A percentile compares a stretch with the other conserved stretches of the same genome.
Evolutionary conservation across 306 rosid genomes (phyloP).

Genomic region (Castanopsis chinensis): DNA sequence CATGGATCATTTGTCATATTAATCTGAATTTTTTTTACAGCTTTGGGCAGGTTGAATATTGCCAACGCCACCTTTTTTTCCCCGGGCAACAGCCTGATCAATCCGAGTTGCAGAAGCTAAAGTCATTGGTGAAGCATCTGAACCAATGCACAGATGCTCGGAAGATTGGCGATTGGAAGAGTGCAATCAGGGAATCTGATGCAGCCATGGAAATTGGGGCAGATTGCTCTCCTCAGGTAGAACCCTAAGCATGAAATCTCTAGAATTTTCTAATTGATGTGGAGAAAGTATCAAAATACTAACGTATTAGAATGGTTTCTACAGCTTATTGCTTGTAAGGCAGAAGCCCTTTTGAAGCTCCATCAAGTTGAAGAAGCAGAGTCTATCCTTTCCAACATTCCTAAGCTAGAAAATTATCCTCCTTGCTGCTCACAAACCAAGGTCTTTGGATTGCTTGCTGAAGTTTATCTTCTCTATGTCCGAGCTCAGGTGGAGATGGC

Average conservation of each 20-base stretch:
- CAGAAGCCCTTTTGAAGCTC: slow-evolving; percentile 84
- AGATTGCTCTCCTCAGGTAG: slow-evolving; percentile 79
- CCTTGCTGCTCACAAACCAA: slow-evolving; percentile 42
- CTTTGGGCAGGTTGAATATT: slow-evolving; percentile 87
- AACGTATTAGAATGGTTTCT: slow-evolving; percentile 12
- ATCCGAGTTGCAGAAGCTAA: slow-evolving; percentile 62
- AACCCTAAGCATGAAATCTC: not conserved
- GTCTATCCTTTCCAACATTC: slow-evolving; percentile 38
- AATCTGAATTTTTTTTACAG: slow-evolving; percentile 18
- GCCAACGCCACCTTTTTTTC: slow-evolving; percentile 60
- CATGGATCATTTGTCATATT: too few relatives aligned
- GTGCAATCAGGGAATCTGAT: slow-evolving; percentile 67
- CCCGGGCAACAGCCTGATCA: slow-evolving; percentile 56
- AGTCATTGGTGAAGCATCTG: slow-evolving; percentile 70
- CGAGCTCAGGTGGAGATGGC: slow-evolving; percentile 85
- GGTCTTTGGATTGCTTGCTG: slow-evolving; percentile 78
- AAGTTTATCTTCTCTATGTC: slow-evolving; percentile 68
- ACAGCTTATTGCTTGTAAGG: slow-evolving; percentile 98
- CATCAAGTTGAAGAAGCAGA: slow-evolving; percentile 86
- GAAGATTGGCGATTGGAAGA: slow-evolving; percentile 76
- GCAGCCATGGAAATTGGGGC: slow-evolving; percentile 71
- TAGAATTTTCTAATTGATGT: not conserved
- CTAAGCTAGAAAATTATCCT: slow-evolving; percentile 39
- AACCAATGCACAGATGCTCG: slow-evolving; percentile 72
- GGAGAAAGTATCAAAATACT: too few relatives aligned